Percentiles rank a stretch among this genome's conserved stretches.
phyloP scores from a whole-genome alignment of 2,329 filamentous ascomycete genomes.

The Cladosporium oxysporum region DNA sequence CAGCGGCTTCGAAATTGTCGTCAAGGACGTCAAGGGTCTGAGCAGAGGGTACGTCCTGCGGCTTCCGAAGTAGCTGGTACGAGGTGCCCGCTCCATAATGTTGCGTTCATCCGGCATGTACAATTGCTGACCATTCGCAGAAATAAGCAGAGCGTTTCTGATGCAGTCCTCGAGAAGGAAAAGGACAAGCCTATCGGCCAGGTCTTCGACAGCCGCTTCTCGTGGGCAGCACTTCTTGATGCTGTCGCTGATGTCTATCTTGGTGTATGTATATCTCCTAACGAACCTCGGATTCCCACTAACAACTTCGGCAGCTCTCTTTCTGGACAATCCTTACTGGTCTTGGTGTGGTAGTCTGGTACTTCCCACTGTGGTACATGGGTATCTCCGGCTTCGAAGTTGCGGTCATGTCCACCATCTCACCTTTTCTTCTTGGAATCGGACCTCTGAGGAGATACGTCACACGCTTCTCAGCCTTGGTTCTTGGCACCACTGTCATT shows the following conservation, averaged over 20 bases:
- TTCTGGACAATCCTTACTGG: slow-evolving; percentile 96
- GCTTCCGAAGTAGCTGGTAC: slow-evolving; percentile 79
- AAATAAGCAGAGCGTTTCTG: slow-evolving; percentile 33
- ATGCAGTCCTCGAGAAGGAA: slow-evolving; percentile 41
- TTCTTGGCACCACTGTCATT: slow-evolving; percentile 76
- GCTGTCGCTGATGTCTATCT: slow-evolving; percentile 87
- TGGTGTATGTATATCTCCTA: slow-evolving; percentile 61
- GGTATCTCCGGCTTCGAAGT: slow-evolving; percentile 96
- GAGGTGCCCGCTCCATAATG: slow-evolving; percentile 45
- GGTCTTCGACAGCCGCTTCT: slow-evolving; percentile 71
- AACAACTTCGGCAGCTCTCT: slow-evolving; percentile 63
- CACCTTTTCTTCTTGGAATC: slow-evolving; percentile 76
- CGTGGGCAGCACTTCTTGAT: slow-evolving; percentile 73
- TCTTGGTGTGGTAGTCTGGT: slow-evolving; percentile 89
- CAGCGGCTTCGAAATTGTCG: slow-evolving; percentile 78
- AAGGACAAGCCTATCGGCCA: slow-evolving; percentile 73
- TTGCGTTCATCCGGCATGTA: slow-evolving; percentile 6
- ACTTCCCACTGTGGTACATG: slow-evolving; percentile 99
- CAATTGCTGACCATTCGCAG: slow-evolving; percentile 27
- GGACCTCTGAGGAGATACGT: slow-evolving; percentile 67
- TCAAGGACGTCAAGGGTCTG: slow-evolving; percentile 84
- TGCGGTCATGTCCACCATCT: slow-evolving; percentile 79
- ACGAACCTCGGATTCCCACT: background rate
- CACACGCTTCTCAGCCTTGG: slow-evolving; percentile 59
- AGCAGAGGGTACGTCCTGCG: slow-evolving; percentile 98